These are phyloP conservation scores for Grosmannia huntii DNA, from an alignment of 2,329 filamentous ascomycete genomes.

Conservation along the genomic window DNA sequence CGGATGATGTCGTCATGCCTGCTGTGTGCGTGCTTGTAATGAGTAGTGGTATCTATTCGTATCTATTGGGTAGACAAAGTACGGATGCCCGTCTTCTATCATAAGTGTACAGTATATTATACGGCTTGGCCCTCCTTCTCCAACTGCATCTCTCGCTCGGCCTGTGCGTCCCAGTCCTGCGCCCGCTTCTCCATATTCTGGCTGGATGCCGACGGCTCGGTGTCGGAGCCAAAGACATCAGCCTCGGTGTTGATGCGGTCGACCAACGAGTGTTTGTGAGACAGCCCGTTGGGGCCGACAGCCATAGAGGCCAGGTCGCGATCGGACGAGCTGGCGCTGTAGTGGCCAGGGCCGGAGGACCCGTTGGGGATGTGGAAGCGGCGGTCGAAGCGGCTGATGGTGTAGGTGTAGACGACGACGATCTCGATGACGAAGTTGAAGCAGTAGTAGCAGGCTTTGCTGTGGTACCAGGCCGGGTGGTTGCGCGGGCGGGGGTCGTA, in stretches of 20 bases:
- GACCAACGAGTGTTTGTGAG: conserved; percentile 1
- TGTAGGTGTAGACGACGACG: conserved; percentile 54
- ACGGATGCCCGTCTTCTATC: neutral
- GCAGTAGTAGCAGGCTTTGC: conserved; percentile 62
- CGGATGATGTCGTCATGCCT: neutral
- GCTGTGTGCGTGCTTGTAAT: neutral
- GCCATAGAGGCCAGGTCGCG: neutral
- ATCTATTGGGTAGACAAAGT: neutral
- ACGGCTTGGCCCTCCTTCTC: neutral
- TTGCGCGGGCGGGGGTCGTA: conserved; percentile 37
- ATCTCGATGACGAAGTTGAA: conserved; percentile 70
- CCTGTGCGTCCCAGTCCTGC: neutral
- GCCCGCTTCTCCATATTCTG: neutral
- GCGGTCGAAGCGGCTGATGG: conserved; percentile 55
- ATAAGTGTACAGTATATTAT: neutral
- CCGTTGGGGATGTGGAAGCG: conserved; percentile 66
- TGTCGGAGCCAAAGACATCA: conserved; percentile 13
- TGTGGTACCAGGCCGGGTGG: conserved; percentile 56
- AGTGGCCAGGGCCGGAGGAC: conserved; percentile 43
- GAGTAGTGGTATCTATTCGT: neutral
- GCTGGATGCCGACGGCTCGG: neutral
- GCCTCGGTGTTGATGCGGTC: conserved; percentile 14
- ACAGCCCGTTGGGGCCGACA: neutral
- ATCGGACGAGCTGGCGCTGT: conserved; percentile 17
- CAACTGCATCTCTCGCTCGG: neutral